phyloP scores from a whole-genome alignment of 352 stramenopile genomes.

The Peronospora belbahrii region DNA sequence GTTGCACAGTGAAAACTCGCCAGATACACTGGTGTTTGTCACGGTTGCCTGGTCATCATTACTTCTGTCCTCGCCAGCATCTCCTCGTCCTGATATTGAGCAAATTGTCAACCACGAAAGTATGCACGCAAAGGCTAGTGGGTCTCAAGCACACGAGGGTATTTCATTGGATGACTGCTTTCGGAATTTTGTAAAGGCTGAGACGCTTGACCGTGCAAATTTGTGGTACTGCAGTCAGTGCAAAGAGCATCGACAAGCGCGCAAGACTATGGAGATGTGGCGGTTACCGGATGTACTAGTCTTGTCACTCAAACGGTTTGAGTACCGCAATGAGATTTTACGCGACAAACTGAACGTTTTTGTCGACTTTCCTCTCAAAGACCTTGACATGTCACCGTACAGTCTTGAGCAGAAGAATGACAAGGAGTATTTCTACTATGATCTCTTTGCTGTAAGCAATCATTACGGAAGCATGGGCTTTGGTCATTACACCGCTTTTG shows the following conservation, averaged over 20 bases:
- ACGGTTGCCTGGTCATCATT: constrained; percentile 45
- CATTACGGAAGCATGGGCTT: constrained; percentile 87
- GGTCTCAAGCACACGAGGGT: constrained; percentile 21
- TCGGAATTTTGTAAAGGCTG: constrained; percentile 75
- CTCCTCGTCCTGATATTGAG: constrained; percentile 44
- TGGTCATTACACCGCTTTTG: constrained; percentile 87
- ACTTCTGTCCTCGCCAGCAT: constrained; percentile 32
- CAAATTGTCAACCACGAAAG: constrained; percentile 47
- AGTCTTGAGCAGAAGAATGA: constrained; percentile 48
- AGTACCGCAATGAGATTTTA: constrained; percentile 78
- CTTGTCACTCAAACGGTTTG: constrained; percentile 84
- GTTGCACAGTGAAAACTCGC: constrained; percentile 29
- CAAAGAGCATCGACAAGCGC: constrained; percentile 66
- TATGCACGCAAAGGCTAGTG: constrained; percentile 24
- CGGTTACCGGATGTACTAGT: constrained; percentile 75
- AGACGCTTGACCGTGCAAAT: constrained; percentile 79
- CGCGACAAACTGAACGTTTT: constrained; percentile 79
- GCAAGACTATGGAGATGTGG: constrained; percentile 80
- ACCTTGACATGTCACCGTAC: constrained; percentile 75
- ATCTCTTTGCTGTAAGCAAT: constrained; percentile 87
- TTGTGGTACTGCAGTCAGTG: constrained; percentile 80
- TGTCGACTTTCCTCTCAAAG: constrained; percentile 83
- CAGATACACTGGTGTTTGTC: constrained; percentile 44
- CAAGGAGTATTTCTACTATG: constrained; percentile 52
- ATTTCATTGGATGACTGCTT: constrained; percentile 77